Evolutionary conservation across 2,329 filamentous ascomycete species (phyloP), one percentile per base, ranked within the genome.

Genomic region (Neocucurbitaria cava): DNA sequence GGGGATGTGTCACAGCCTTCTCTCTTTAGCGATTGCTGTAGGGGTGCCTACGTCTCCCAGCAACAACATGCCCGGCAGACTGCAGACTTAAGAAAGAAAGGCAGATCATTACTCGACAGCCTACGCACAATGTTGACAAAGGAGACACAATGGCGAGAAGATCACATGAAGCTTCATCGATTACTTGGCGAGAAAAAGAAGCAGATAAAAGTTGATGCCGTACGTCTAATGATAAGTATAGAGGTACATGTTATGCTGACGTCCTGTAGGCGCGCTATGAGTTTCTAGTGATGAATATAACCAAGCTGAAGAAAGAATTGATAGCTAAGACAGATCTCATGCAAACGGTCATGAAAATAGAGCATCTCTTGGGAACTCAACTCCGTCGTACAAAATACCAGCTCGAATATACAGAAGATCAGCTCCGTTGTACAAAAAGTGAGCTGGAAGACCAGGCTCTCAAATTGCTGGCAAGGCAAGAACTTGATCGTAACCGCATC

Each of bases 11-110:
- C 46, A 26, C 28, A 26, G 13, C 20, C 15, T 35, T 52, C 45
- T n/a, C 30, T 58, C 21, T 58, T 55, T 41, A 48, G 52, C 28
- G 21, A 43, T 17, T 58, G 56, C 39, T 58, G 56, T 33, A 48
- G 30, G 33, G 26, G 44, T 10, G 13, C 30, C 4, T 24, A 49
- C 13, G 21, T 52, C 3, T 42, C 30, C 9, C 21, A 13, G 3
- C 18, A 41, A 9, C 13, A 49, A 13, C 26, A 49, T 23, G 35
- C 46, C 8, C 3, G 35, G 26, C 17, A 28, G 11, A 35, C 7
- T 2, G 30, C 11, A 11, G 17, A 5, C 8, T 18, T 20, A 5
- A 23, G 10, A 7, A 9, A 40, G 15, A 2, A 30, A 17, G 8
- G 17, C 13, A 23, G 15, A 38, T 21, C 13, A 11, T 20, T 44